Evolutionary conservation across 1,139 yeast genomes (phyloP).

Genomic region (Candida gigantensis): DNA sequence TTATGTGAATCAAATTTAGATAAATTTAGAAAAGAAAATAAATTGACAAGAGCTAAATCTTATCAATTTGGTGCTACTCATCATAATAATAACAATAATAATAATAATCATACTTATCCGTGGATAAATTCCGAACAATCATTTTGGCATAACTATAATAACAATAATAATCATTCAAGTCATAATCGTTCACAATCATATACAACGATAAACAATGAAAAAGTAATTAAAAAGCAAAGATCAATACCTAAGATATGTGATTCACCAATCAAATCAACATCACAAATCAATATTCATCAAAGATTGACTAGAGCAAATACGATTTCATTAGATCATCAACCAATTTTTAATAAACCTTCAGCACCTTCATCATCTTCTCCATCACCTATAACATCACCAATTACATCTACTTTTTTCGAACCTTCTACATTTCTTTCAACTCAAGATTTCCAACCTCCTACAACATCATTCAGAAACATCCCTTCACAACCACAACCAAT

Average conservation of each 20-base stretch:
- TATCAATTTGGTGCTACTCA: slow-evolving; percentile 21
- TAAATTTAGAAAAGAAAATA: slow-evolving; percentile 62
- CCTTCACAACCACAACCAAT: slow-evolving; percentile 14
- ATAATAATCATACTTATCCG: not conserved
- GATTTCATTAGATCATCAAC: slow-evolving; percentile 22
- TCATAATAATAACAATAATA: not conserved
- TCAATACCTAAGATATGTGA: slow-evolving; percentile 21
- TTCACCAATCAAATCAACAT: slow-evolving; percentile 1
- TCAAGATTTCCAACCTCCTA: slow-evolving; percentile 35
- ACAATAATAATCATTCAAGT: not conserved
- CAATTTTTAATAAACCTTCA: slow-evolving; percentile 14
- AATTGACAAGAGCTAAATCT: slow-evolving; percentile 40
- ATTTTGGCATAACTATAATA: slow-evolving; percentile 1
- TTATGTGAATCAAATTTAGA: slow-evolving; percentile 74
- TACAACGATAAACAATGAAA: slow-evolving; percentile 36
- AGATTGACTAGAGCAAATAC: slow-evolving; percentile 21
- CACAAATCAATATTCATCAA: slow-evolving; percentile 3
- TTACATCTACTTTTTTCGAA: slow-evolving; percentile 8
- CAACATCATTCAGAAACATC: slow-evolving; percentile 26
- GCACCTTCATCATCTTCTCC: slow-evolving; percentile 6
- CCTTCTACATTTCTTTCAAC: not conserved
- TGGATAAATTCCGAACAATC: slow-evolving; percentile 1
- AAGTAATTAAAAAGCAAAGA: slow-evolving; percentile 39
- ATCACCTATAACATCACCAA: slow-evolving; percentile 14
- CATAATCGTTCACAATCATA: slow-evolving; percentile 35